phyloP scores from a whole-genome alignment of 2,329 filamentous ascomycete species.

The Xylaria sp. region DNA sequence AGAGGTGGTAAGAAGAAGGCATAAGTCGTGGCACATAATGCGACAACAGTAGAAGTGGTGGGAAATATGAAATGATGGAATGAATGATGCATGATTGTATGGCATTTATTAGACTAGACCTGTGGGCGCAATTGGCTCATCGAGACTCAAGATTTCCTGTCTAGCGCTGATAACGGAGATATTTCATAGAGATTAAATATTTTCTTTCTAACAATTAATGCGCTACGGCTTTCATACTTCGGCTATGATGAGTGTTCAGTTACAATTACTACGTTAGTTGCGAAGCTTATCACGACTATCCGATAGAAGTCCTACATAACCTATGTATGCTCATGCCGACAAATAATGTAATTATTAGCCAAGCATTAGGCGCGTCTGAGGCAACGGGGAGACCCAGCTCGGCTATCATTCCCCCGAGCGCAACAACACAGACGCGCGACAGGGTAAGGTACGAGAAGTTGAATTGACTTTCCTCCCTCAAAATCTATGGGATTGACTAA shows the following conservation, averaged over 20 bases:
- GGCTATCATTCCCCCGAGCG: constrained; percentile 16
- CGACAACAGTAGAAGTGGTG: background rate
- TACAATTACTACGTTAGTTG: background rate
- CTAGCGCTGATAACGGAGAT: background rate
- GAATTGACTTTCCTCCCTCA: background rate
- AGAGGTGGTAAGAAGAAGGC: constrained; percentile 10
- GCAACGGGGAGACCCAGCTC: constrained; percentile 3
- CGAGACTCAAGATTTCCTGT: background rate
- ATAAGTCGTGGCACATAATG: background rate
- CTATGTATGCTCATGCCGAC: background rate
- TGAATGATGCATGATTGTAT: background rate
- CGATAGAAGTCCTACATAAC: background rate
- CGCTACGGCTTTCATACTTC: background rate
- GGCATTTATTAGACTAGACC: background rate
- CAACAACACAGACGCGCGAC: background rate
- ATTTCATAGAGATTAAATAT: background rate
- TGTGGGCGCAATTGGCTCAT: background rate
- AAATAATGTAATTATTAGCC: too few species aligned
- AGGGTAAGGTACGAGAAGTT: background rate
- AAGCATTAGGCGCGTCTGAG: background rate
- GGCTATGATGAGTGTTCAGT: background rate
- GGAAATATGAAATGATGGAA: background rate
- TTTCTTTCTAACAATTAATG: background rate
- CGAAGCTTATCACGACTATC: background rate
- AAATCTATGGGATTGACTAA: background rate